A percentile compares a stretch with the other conserved stretches of the same genome.
phyloP scores from a whole-genome alignment of 305 asterid genomes.

The Solanum hybrid region DNA sequence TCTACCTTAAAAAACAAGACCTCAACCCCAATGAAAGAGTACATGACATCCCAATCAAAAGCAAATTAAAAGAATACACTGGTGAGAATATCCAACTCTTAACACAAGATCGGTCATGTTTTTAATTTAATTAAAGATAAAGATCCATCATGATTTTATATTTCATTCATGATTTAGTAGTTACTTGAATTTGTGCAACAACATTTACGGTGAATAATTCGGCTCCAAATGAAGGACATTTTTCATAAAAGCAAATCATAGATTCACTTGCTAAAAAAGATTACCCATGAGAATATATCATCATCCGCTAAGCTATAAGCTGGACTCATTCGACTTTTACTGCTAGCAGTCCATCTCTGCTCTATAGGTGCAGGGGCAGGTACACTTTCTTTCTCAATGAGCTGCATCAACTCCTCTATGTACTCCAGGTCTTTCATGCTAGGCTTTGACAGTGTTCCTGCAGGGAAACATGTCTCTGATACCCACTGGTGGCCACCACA shows the following conservation, averaged over 20 bases:
- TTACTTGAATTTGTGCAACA: background rate
- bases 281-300: conserved; percentile 93
- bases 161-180: background rate
- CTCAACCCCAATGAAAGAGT: background rate
- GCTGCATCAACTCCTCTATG: conserved; percentile 60
- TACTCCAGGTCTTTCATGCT: conserved; percentile 82
- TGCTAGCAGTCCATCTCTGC: conserved; percentile 92
- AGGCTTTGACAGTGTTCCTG: conserved; percentile 81
- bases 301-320: conserved; percentile 70
- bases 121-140: background rate
- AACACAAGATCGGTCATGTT: background rate
- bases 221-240: background rate
- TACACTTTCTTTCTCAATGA: conserved; percentile 62
- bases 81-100: background rate
- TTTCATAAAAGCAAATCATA: background rate
- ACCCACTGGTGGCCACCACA: conserved; percentile 99
- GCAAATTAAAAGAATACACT: background rate
- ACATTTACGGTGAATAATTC: background rate
- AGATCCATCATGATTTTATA: background rate
- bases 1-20: background rate
- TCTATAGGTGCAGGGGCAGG: conserved; percentile 99
- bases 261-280: conserved; percentile 10
- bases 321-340: conserved; percentile 89
- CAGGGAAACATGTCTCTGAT: conserved; percentile 89
- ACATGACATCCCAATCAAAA: background rate